Conservation (phyloP, 2,329 filamentous ascomycete genomes). For the Ceratocystis diversiconidia region DNA sequence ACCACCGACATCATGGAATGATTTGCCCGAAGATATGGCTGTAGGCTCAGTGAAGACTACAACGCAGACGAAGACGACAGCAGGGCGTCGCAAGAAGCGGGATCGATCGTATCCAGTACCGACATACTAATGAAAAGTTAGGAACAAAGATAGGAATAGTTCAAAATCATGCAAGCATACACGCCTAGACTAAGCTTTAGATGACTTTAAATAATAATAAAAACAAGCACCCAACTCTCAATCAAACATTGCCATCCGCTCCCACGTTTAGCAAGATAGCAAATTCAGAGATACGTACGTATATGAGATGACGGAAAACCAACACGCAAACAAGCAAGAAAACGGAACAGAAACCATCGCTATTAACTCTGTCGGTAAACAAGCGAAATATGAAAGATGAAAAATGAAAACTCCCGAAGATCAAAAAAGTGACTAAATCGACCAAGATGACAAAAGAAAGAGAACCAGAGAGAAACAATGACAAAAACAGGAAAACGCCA, state of each 20-base stretch:
- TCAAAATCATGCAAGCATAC: not conserved
- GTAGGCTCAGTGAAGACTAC: conserved; percentile 21
- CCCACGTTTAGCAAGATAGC: not conserved
- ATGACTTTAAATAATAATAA: too few species aligned
- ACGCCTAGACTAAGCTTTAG: too few species aligned
- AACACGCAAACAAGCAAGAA: conserved; percentile 13
- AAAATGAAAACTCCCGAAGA: conserved; percentile 10
- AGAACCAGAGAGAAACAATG: conserved; percentile 8
- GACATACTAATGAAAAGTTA: conserved; percentile 31
- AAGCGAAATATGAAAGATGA: conserved; percentile 10
- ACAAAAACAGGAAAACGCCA: conserved; percentile 11
- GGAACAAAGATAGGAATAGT: not conserved
- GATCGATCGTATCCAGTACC: conserved; percentile 48
- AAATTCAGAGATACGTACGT: not conserved
- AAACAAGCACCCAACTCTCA: too few species aligned
- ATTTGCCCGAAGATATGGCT: conserved; percentile 47
- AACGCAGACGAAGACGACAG: conserved; percentile 37
- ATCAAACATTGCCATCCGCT: too few species aligned
- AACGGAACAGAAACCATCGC: conserved; percentile 8
- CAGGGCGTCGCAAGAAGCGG: conserved; percentile 36
- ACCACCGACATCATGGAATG: conserved; percentile 51
- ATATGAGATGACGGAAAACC: conserved; percentile 26
- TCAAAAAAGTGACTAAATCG: conserved; percentile 11
- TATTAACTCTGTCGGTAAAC: not conserved
- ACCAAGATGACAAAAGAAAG: conserved; percentile 15